These are phyloP conservation scores for Phytopythium oedochilum DNA, from an alignment of 352 stramenopile species.

Conservation along the genomic window DNA sequence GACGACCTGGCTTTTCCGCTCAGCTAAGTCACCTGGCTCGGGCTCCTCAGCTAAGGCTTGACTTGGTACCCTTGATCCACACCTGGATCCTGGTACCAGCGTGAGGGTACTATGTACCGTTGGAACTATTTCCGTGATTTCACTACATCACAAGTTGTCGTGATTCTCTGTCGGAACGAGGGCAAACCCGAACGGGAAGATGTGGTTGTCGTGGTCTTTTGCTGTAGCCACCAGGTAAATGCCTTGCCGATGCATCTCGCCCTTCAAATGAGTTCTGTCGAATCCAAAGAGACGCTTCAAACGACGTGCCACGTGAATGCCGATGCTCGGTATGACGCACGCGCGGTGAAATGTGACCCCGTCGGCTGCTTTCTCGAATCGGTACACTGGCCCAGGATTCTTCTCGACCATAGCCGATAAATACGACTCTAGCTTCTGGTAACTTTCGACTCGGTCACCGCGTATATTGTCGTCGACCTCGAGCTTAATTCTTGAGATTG, in stretches of 20 bases:
- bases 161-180: constrained; percentile 14
- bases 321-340: constrained; percentile 3
- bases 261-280: constrained; percentile 16
- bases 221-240: constrained; percentile 12
- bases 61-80: too few relatives aligned
- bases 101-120: too few relatives aligned
- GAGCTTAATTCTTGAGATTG: too few relatives aligned
- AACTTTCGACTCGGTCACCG: constrained; percentile 33
- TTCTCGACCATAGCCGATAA: constrained; percentile 54
- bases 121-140: too few relatives aligned
- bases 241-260: constrained; percentile 18
- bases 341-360: constrained; percentile 5
- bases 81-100: too few relatives aligned
- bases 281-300: constrained; percentile 6
- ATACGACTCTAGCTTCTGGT: constrained; percentile 60
- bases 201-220: constrained; percentile 20
- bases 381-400: constrained; percentile 50
- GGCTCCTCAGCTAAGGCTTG: too few relatives aligned
- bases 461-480: too few relatives aligned
- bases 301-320: neutral
- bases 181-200: constrained; percentile 9
- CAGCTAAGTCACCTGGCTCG: too few relatives aligned
- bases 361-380: constrained; percentile 24
- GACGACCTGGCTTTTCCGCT: too few relatives aligned
- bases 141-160: too few relatives aligned